These are phyloP conservation scores for Mycena sanguinolenta DNA, from an alignment of 768 basidiomycete genomes.

Conservation along the genomic window DNA sequence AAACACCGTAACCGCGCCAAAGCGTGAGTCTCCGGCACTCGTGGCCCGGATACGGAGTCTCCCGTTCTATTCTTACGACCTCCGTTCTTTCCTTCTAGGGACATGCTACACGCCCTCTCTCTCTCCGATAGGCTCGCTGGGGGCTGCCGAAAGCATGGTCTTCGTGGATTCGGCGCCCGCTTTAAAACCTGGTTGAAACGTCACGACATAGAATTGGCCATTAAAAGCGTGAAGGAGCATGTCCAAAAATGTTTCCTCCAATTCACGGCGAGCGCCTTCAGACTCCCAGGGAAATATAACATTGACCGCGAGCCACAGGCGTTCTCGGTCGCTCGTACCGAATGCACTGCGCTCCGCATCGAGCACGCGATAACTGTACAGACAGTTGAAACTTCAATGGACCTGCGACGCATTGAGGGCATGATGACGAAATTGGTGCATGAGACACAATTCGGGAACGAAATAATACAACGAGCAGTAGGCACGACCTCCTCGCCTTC, in stretches of 20 bases:
- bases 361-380: constrained; percentile 22
- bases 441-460: constrained; percentile 8
- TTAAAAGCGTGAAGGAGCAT: constrained; percentile 20
- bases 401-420: constrained; percentile 19
- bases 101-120: constrained; percentile 22
- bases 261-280: constrained; percentile 26
- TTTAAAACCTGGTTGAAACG: constrained; percentile 31
- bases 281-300: neutral
- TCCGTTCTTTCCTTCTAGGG: neutral
- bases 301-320: constrained; percentile 5
- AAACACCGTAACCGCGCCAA: too few species aligned
- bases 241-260: constrained; percentile 24
- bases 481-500: neutral
- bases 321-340: constrained; percentile 25
- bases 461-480: neutral
- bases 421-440: constrained; percentile 25
- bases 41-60: neutral
- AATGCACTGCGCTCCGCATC: constrained; percentile 12
- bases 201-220: constrained; percentile 20
- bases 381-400: constrained; percentile 21
- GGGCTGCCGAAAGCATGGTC: neutral
- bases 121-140: neutral
- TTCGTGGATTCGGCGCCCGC: constrained; percentile 15
- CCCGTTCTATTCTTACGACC: neutral
- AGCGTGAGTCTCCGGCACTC: constrained; percentile 16